A percentile compares a stretch with the other conserved stretches of the same genome.
These are phyloP conservation scores for Fusarium zealandicum DNA, from an alignment of 2,329 filamentous ascomycete genomes.

Conservation along the genomic window DNA sequence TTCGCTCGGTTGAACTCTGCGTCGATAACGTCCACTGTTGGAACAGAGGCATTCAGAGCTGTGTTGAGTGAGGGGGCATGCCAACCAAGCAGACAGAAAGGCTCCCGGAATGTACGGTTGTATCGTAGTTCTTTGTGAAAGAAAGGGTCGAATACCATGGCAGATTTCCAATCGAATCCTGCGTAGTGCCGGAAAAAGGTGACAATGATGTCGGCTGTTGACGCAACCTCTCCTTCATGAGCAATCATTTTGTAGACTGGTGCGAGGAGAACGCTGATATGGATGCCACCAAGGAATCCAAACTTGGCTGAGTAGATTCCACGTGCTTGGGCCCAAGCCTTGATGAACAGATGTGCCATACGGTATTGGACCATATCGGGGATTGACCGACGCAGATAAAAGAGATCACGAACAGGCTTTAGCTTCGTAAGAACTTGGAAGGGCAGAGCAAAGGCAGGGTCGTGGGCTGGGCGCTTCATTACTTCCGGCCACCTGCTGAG, in stretches of 20 bases:
- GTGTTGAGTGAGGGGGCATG: constrained; percentile 69
- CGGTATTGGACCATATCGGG: constrained; percentile 66
- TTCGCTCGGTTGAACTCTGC: constrained; percentile 60
- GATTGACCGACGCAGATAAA: constrained; percentile 65
- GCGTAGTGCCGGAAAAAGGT: constrained; percentile 72
- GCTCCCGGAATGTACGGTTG: constrained; percentile 62
- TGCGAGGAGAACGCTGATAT: constrained; percentile 68
- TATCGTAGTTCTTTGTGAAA: constrained; percentile 63
- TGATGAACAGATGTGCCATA: constrained; percentile 65
- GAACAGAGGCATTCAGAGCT: constrained; percentile 59
- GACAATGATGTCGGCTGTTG: constrained; percentile 59
- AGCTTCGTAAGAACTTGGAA: constrained; percentile 65
- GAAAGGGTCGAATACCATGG: constrained; percentile 65
- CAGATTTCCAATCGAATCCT: constrained; percentile 63
- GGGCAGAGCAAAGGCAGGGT: constrained; percentile 63
- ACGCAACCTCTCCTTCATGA: constrained; percentile 46
- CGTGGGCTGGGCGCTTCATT: constrained; percentile 56
- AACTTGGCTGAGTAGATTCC: constrained; percentile 72
- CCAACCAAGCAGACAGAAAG: constrained; percentile 69
- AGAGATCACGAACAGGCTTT: constrained; percentile 69
- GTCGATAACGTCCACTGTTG: constrained; percentile 59
- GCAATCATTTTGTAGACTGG: constrained; percentile 65
- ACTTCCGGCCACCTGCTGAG: constrained; percentile 53
- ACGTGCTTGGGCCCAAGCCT: constrained; percentile 66
- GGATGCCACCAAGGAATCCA: constrained; percentile 70